A percentile compares a stretch with the other conserved stretches of the same genome.
These are phyloP conservation scores for Pythium scleroteichum DNA, from an alignment of 352 stramenopile species.

Conservation along the genomic window DNA sequence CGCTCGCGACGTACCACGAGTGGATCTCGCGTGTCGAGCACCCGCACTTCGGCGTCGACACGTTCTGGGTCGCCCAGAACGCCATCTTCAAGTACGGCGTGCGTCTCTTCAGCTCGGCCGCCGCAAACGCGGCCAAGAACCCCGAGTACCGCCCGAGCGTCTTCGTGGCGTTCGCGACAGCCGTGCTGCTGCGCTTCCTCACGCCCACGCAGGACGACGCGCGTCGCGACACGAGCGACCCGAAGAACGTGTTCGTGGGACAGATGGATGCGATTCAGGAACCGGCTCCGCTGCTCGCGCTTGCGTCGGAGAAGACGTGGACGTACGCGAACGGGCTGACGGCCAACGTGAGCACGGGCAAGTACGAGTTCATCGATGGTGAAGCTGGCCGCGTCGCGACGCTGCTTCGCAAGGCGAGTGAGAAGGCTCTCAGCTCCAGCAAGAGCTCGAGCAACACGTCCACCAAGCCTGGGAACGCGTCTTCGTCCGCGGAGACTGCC, in stretches of 20 bases:
- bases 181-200: slow-evolving; percentile 48
- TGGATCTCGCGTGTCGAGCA: slow-evolving; percentile 88
- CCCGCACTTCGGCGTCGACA: slow-evolving; percentile 88
- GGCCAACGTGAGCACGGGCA: slow-evolving; percentile 41
- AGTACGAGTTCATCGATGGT: slow-evolving; percentile 59
- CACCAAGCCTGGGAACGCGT: slow-evolving; percentile 31
- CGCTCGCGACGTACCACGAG: slow-evolving; percentile 64
- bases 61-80: slow-evolving; percentile 94
- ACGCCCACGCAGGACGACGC: slow-evolving; percentile 42
- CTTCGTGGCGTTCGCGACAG: slow-evolving; percentile 55
- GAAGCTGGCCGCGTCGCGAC: slow-evolving; percentile 27
- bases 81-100: slow-evolving; percentile 54
- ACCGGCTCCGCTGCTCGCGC: slow-evolving; percentile 30
- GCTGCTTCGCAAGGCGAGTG: slow-evolving; percentile 27
- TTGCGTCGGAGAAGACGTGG: slow-evolving; percentile 41
- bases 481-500: slow-evolving; percentile 31
- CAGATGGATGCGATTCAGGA: slow-evolving; percentile 49
- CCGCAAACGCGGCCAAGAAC: slow-evolving; percentile 24
- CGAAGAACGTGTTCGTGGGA: slow-evolving; percentile 38
- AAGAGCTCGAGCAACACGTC: slow-evolving; percentile 43
- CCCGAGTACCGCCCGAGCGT: slow-evolving; percentile 33
- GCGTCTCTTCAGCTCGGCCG: slow-evolving; percentile 41
- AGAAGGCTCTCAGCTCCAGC: slow-evolving; percentile 32
- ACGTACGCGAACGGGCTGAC: slow-evolving; percentile 44
- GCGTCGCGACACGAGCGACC: slow-evolving; percentile 13